A percentile compares a stretch with the other conserved stretches of the same genome.
Evolutionary conservation across 352 stramenopile species (phyloP).

Genomic region (Peronospora belbahrii): DNA sequence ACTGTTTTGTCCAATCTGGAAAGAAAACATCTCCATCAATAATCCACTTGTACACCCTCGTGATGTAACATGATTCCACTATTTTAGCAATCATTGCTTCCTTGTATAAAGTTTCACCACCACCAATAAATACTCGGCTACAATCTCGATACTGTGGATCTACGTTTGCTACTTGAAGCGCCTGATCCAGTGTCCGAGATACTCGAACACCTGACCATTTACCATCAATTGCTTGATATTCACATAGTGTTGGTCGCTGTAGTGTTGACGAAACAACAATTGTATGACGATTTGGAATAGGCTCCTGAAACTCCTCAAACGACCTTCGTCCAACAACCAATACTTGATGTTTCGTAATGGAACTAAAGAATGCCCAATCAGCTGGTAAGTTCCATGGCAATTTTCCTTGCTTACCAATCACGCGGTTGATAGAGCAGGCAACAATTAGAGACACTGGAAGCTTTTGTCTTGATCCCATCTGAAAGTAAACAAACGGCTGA

Average conservation of each 20-base stretch:
- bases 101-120: slow-evolving; percentile 48
- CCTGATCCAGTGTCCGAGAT: slow-evolving; percentile 33
- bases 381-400: slow-evolving; percentile 55
- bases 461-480: background rate
- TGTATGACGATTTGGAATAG: slow-evolving; percentile 42
- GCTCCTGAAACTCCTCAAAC: slow-evolving; percentile 41
- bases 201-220: slow-evolving; percentile 25
- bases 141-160: slow-evolving; percentile 32
- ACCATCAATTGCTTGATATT: background rate
- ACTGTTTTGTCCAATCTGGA: slow-evolving; percentile 38
- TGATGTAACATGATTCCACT: slow-evolving; percentile 52
- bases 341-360: slow-evolving; percentile 41
- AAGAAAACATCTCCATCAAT: slow-evolving; percentile 49
- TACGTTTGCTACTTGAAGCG: slow-evolving; percentile 26
- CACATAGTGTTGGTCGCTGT: background rate
- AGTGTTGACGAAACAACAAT: slow-evolving; percentile 41
- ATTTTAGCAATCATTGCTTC: slow-evolving; percentile 42
- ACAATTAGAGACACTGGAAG: slow-evolving; percentile 49
- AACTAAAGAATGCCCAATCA: slow-evolving; percentile 70
- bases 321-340: slow-evolving; percentile 56
- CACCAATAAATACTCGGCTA: slow-evolving; percentile 50
- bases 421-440: slow-evolving; percentile 59
- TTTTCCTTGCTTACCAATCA: slow-evolving; percentile 43
- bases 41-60: slow-evolving; percentile 45
- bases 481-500: too few relatives aligned